A percentile compares a stretch with the other conserved stretches of the same genome.
Evolutionary conservation across 2,329 filamentous ascomycete genomes (phyloP).

Genomic region (Amylocarpus encephaloides): DNA sequence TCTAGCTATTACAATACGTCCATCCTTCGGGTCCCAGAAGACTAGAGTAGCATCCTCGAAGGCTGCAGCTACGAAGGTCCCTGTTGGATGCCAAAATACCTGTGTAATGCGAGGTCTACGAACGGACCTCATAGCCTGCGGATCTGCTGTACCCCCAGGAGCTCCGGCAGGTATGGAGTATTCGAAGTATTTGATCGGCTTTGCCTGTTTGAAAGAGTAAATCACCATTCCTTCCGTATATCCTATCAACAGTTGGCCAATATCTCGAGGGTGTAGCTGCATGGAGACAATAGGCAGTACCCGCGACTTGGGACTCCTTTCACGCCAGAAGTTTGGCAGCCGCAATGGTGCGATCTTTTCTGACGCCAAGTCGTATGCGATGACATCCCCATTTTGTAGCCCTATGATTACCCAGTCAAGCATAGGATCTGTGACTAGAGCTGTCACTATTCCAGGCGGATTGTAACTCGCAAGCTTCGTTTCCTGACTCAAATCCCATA

Average conservation of each 20-base stretch:
- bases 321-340: conserved; percentile 81
- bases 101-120: conserved; percentile 73
- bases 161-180: conserved; percentile 78
- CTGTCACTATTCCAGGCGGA: conserved; percentile 68
- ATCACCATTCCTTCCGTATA: conserved; percentile 82
- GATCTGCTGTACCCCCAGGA: conserved; percentile 64
- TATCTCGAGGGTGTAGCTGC: conserved; percentile 82
- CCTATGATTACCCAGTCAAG: conserved; percentile 91
- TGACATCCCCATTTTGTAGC: conserved; percentile 72
- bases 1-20: conserved; percentile 73
- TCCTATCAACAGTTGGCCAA: conserved; percentile 85
- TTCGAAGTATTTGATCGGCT: conserved; percentile 69
- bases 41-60: conserved; percentile 73
- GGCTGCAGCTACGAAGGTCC: conserved; percentile 30
- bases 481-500: conserved; percentile 75
- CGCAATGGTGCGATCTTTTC: conserved; percentile 69
- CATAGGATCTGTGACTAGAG: conserved; percentile 76
- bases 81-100: conserved; percentile 90
- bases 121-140: conserved; percentile 50
- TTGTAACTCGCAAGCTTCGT: conserved; percentile 62
- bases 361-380: conserved; percentile 90
- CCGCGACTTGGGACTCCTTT: conserved; percentile 61
- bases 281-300: conserved; percentile 65
- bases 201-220: conserved; percentile 92
- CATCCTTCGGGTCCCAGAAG: conserved; percentile 91